Base-by-base conservation (phyloP, 345 rosid species). In the Eucalyptus leucophloia region DNA sequence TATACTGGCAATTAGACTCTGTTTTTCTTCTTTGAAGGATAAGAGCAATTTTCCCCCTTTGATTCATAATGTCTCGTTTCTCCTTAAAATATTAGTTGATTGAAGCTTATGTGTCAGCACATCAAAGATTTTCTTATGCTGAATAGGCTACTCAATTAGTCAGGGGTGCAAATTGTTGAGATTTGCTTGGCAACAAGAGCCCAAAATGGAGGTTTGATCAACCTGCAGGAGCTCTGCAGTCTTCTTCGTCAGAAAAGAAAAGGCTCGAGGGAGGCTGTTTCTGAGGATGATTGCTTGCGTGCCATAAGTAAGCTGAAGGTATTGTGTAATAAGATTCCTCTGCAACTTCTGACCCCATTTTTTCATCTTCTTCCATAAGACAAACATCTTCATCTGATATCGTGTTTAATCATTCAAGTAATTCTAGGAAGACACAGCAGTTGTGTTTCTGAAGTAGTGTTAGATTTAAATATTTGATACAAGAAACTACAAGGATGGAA, bases 301-400 rank as follows among this genome's bases (percentile, higher is more conserved):
- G 99, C 98, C 86, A 97, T 97, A 90, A 96, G 98, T 93, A 97
- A 98, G 93, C 95, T 96, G 49, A 96, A 96, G 98, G 99, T 96
- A 90, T 89, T 47, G 50, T 40, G 47, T 13, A 77, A 67, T 62
- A 65, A 86, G 37, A 4, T 69, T 86, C n/a, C 30, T 3, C 14
- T 49, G 45, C 53, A 58, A 49, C 85, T 28, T 49, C 87, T 19
- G 30, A 45, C 12, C 37, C 26, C 13, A 60, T 23, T 8, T 50
- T 53, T 37, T 28, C 42, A 42, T 86, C 4, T 4, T 45, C 47
- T 4, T 1, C 85, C 85, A 3, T 77, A 77, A 21, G 47, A 40
- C 47, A 1, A 77, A 21, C 30, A 2, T 77, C 30, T 1, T 40
- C 85, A 77, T 40, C 85, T 40, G 83, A 40, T 40, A 40, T 77